phyloP scores from a whole-genome alignment of 2,329 filamentous ascomycete genomes.

The Aspergillus sp. region DNA sequence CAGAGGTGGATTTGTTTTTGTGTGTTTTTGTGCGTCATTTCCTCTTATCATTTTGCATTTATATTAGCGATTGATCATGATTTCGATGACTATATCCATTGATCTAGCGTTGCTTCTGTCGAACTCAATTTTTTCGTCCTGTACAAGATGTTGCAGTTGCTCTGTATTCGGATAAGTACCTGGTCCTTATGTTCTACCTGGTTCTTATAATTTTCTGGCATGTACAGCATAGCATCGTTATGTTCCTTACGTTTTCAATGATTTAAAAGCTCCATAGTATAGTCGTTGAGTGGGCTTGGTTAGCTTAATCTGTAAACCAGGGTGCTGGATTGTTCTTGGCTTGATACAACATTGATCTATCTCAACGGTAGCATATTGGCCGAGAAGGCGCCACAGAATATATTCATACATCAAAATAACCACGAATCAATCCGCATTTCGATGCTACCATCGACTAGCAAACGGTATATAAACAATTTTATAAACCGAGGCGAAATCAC shows the following conservation, averaged over 20 bases:
- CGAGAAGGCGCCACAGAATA: no score
- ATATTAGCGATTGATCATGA: slow-evolving; percentile 2
- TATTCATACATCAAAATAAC: no score
- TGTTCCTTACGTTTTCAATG: background rate
- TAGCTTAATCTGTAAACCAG: background rate
- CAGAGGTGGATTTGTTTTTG: background rate
- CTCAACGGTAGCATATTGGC: background rate
- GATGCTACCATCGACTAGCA: no score
- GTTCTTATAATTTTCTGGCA: background rate
- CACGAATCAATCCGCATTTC: no score
- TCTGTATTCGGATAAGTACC: background rate
- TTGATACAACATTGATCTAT: background rate
- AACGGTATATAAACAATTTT: no score
- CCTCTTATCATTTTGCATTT: slow-evolving; percentile 5
- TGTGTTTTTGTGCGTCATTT: background rate
- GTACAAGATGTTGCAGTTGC: slow-evolving; percentile 8
- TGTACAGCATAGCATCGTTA: slow-evolving; percentile 2
- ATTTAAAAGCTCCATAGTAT: background rate
- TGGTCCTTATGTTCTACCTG: background rate
- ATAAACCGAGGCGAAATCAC: no score
- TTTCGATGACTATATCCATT: background rate
- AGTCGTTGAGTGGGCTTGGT: background rate
- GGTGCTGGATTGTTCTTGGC: background rate
- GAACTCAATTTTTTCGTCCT: background rate
- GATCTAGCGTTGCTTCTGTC: background rate